Evolutionary conservation across 2,329 filamentous ascomycete species (phyloP), one percentile per base, ranked within the genome.

Genomic region (Venturiaceae sp.): DNA sequence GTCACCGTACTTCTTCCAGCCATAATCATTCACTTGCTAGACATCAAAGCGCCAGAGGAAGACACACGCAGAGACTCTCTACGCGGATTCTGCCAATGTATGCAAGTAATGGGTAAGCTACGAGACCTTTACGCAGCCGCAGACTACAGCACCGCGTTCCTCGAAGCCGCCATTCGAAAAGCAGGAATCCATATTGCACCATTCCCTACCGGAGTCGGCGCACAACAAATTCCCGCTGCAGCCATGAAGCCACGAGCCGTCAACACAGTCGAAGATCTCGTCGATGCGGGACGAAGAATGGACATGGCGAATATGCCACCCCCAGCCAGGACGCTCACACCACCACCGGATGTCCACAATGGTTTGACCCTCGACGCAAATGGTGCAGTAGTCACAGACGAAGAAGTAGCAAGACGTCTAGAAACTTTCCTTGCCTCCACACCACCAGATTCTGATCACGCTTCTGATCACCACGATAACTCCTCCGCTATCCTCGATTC

Each of bases 61-160:
- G 82, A 84, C 58, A 85, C 87, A 3, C 84, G 90, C 19, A 82
- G 88, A 60, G 80, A 83, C 44, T 91, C 89, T 52, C 81, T 91
- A 26, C 83, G 86, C 60, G 89, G 90, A 21, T 96, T 96, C 75
- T 87, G 87, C 65, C 87, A 91, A 69, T 96, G 92, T 74, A 96
- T 96, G 90, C 83, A 86, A 52, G 90, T 96, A 60, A 88, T 96
- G 78, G 86, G 91, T 69, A 87, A 86, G 62, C 80, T 97, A 19
- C 84, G 91, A 37, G 90, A 96, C 67, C 89, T 91, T 32, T 96
- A 97, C 67, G 86, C 91, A 0, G 91, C 92, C 0, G 92, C 92
- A n/a, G 92, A 96, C 71, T 96, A 94, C 66, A 91, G 90, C n/a
- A 92, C 89, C 0, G 89, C 89, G 2, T 96, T 96, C 75, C 80